Evolutionary conservation across 371 early-diverging fungal genomes (phyloP).

Genomic region (Phascolomyces articulosus): DNA sequence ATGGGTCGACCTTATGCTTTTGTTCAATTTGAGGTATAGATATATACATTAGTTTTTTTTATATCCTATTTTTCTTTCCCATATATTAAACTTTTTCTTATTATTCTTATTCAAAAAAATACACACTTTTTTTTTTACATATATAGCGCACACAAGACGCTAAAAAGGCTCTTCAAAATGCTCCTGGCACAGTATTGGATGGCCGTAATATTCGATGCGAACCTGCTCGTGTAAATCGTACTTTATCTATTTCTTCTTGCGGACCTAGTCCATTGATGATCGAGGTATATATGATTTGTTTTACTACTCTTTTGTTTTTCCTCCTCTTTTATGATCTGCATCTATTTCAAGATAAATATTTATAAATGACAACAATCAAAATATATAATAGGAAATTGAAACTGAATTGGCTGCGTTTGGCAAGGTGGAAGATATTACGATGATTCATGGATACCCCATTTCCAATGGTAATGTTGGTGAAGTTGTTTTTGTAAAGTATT

Average conservation of each 20-base stretch:
- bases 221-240: slow-evolving; percentile 84
- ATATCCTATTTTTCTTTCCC: slow-evolving; percentile 4
- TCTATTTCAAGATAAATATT: too few relatives aligned
- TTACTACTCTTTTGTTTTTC: background rate
- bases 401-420: slow-evolving; percentile 50
- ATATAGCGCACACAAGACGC: slow-evolving; percentile 56
- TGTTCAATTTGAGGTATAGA: slow-evolving; percentile 75
- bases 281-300: slow-evolving; percentile 34
- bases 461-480: slow-evolving; percentile 36
- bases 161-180: slow-evolving; percentile 63
- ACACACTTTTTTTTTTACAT: background rate
- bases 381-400: slow-evolving; percentile 14
- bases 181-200: slow-evolving; percentile 71
- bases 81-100: background rate
- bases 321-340: too few relatives aligned
- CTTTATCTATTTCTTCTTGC: slow-evolving; percentile 67
- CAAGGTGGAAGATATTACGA: slow-evolving; percentile 70
- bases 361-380: background rate
- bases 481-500: slow-evolving; percentile 74
- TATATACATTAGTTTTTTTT: background rate
- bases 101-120: background rate
- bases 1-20: slow-evolving; percentile 84
- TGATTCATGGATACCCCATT: slow-evolving; percentile 45
- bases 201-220: slow-evolving; percentile 83
- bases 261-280: slow-evolving; percentile 38